These are phyloP conservation scores for Gastrodia elata DNA, from an alignment of 106 monocot genomes.

Conservation along the genomic window DNA sequence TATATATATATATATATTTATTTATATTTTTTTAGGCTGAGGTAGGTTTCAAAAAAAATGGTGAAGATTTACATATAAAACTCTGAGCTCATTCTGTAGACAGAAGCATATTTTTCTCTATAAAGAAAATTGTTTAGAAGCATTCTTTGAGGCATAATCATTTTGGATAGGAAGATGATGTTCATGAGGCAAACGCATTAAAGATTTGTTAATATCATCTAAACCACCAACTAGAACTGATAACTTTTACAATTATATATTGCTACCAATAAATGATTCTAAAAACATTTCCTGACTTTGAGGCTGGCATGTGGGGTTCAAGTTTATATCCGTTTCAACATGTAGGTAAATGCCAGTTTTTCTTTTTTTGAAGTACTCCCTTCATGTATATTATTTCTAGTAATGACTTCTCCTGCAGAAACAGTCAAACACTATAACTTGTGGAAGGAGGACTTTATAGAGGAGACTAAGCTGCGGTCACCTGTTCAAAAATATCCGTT, in stretches of 20 bases:
- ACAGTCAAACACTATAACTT: slow-evolving; percentile 48
- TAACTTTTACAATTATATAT: neutral
- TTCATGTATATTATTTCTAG: neutral
- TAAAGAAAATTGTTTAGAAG: neutral
- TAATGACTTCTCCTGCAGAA: slow-evolving; percentile 30
- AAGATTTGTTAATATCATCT: neutral
- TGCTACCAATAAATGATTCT: neutral
- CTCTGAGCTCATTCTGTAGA: neutral
- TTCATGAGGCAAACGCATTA: neutral
- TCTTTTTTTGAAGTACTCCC: slow-evolving; percentile 1
- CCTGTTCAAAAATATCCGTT: slow-evolving; percentile 21
- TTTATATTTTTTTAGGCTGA: too few species aligned
- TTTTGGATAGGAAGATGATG: neutral
- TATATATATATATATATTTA: too few species aligned
- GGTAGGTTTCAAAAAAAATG: too few species aligned
- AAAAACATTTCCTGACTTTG: neutral
- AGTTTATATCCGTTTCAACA: neutral
- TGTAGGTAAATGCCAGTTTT: neutral
- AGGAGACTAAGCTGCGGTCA: slow-evolving; percentile 31
- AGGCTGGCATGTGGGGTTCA: neutral
- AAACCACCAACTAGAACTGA: neutral
- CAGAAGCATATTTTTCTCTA: neutral
- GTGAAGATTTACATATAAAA: neutral
- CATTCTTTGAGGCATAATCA: neutral
- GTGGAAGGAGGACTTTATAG: slow-evolving; percentile 54